These are phyloP conservation scores for Casuarina equisetifolia DNA, from an alignment of 306 rosid genomes.

Conservation along the genomic window DNA sequence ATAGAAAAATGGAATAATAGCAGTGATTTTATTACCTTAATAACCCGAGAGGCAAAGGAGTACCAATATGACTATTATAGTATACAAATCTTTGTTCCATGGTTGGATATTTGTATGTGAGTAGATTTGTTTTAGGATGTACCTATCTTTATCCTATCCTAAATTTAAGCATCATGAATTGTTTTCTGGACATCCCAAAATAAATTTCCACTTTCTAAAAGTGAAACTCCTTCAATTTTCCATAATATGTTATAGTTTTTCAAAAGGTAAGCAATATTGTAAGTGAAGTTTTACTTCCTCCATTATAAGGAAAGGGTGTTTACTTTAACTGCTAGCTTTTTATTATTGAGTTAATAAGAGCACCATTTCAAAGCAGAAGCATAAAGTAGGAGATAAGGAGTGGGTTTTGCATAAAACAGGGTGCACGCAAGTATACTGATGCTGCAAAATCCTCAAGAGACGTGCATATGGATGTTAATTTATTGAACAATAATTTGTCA, in stretches of 20 bases:
- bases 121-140: too few species aligned
- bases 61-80: not conserved
- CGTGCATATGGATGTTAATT: not conserved
- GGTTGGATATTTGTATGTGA: too few species aligned
- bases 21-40: not conserved
- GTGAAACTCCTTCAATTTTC: too few species aligned
- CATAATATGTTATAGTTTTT: too few species aligned
- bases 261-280: too few species aligned
- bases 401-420: not conserved
- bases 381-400: not conserved
- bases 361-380: not conserved
- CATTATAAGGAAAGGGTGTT: too few species aligned
- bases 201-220: too few species aligned
- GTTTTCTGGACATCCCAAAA: not conserved
- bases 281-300: too few species aligned
- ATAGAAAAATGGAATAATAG: not conserved
- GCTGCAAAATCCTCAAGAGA: not conserved
- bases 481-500: too few species aligned
- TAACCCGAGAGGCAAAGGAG: not conserved
- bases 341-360: not conserved
- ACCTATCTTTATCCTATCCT: not conserved
- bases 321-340: not conserved
- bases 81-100: not conserved
- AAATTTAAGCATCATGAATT: too few species aligned
- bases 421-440: not conserved